Evolutionary conservation across 1,139 yeast species (phyloP).

Genomic region (Lodderomyces orthopsilosis): DNA sequence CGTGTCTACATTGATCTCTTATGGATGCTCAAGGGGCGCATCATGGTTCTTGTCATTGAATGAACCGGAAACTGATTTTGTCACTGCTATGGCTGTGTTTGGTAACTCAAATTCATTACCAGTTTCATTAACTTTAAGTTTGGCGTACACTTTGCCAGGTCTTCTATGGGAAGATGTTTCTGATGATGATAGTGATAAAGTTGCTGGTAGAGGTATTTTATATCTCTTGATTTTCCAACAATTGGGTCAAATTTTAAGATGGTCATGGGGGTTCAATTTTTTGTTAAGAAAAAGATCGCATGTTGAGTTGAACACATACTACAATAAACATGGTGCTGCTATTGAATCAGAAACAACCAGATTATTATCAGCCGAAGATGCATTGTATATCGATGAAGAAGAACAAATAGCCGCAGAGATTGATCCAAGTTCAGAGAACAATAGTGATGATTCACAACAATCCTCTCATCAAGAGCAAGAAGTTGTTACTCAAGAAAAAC

Average conservation of each 20-base stretch:
- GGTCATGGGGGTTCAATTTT: constrained; percentile 92
- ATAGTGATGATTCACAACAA: constrained; percentile 4
- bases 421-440: constrained; percentile 3
- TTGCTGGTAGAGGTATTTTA: constrained; percentile 77
- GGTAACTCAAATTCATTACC: constrained; percentile 82
- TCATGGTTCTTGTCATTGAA: constrained; percentile 50
- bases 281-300: constrained; percentile 53
- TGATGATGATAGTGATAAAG: constrained; percentile 63
- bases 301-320: constrained; percentile 37
- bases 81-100: constrained; percentile 86
- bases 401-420: constrained; percentile 15
- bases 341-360: constrained; percentile 13
- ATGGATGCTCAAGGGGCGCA: constrained; percentile 48
- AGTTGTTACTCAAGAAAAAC: not conserved
- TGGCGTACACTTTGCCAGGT: constrained; percentile 71
- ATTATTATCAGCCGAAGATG: constrained; percentile 11
- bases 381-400: constrained; percentile 10
- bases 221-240: constrained; percentile 80
- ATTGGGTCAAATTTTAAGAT: constrained; percentile 76
- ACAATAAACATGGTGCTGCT: constrained; percentile 15
- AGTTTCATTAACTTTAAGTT: constrained; percentile 69
- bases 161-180: constrained; percentile 71
- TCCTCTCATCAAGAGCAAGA: not conserved
- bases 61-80: constrained; percentile 69
- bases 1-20: constrained; percentile 62